Evolutionary conservation across 306 rosid species (phyloP), one percentile per base, ranked within the genome.

Genomic region (Prunus campanulata): DNA sequence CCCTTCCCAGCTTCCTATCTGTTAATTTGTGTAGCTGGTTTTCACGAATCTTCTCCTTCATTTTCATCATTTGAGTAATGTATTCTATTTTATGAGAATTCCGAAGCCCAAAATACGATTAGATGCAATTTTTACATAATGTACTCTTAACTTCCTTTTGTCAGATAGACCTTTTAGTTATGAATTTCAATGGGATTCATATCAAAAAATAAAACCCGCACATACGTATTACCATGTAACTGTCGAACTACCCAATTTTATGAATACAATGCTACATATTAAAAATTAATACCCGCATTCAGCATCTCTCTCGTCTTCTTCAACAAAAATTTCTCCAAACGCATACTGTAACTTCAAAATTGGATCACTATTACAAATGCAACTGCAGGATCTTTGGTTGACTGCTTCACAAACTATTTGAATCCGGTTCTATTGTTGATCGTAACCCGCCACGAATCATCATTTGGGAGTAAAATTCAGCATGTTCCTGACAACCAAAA

Each of bases 391-490:
- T 48, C 63, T 42, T 57, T 2, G 3, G 75, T 24, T 9, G 52
- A 57, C 5, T 24, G 42, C 77, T 42, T 72, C 55, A 72, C 15
- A 42, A 24, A 47, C 68, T 57, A 16, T 59, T 24, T 56, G 77
- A 72, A 56, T 72, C 77, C 4, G 76, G 76, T 42, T 72, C 76
- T 22, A 72, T 72, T 20, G 67, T 56, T 14, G 76, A 72, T 57
- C 76, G 67, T 57, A 72, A 24, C 25, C 76, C 67, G 3, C 77
- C 44, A 1, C 77, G 77, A 13, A 24, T 16, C 77, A 72, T 72
- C 77, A 72, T 72, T 44, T 72, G 77, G 54, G 77, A 57, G 77
- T 72, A 72, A 57, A 72, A 72, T n/a, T 72, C 67, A 2, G 77
- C 77, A 9, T 72, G 77, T 57, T 72, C 77, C 77, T 72, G 67